Conservation (phyloP, 1,139 yeast species). For the Geotrichum bryndzae region DNA sequence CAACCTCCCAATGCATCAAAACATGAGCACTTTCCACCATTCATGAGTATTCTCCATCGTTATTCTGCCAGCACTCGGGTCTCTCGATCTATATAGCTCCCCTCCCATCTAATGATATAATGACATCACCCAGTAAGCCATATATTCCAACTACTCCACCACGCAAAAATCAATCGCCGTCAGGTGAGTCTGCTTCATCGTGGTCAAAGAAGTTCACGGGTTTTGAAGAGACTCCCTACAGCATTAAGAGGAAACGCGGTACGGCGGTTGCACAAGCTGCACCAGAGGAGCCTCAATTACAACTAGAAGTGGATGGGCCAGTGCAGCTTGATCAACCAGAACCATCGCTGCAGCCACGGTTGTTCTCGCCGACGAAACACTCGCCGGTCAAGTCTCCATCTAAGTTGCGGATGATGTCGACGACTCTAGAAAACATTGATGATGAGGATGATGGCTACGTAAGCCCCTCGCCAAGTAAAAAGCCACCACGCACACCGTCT, state of each 20-base stretch:
- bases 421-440: slow-evolving; percentile 3
- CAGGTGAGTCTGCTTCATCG: neutral
- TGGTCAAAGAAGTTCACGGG: neutral
- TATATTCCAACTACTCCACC: slow-evolving; percentile 5
- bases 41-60: neutral
- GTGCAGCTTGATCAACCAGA: neutral
- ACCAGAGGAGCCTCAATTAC: neutral
- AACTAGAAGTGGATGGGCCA: neutral
- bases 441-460: slow-evolving; percentile 16
- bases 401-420: slow-evolving; percentile 25
- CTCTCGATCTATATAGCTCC: neutral
- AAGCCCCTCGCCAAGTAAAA: slow-evolving; percentile 2
- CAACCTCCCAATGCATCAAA: neutral
- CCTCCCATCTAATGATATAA: neutral
- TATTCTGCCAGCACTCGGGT: too few species aligned
- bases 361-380: slow-evolving; percentile 7
- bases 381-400: slow-evolving; percentile 27
- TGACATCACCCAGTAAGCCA: slow-evolving; percentile 8
- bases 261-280: neutral
- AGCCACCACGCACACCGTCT: slow-evolving; percentile 11
- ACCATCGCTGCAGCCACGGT: neutral
- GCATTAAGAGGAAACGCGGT: slow-evolving; percentile 5
- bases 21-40: neutral
- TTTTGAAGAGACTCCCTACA: slow-evolving; percentile 11
- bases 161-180: neutral